Evolutionary conservation across 768 basidiomycete genomes (phyloP), one percentile per base, ranked within the genome.

Genomic region (Pleurotus tuber-regium): DNA sequence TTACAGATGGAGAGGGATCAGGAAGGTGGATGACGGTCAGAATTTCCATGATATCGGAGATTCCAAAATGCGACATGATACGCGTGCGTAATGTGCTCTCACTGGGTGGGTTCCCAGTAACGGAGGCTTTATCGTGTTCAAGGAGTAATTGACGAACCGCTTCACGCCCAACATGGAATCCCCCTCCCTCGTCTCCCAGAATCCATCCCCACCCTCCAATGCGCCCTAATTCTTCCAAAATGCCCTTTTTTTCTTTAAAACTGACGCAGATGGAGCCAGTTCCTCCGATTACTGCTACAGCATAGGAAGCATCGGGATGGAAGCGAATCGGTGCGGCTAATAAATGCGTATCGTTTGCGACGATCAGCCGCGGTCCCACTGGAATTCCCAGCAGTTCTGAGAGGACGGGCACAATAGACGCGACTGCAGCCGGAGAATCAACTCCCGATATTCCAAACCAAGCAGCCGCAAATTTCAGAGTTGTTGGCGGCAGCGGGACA

Each of bases 371-470:
- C 5, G 77, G 73, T 14, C 82, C 81, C 0, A 67, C 56, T 4
- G 86, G 80, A 44, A 92, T 73, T 24, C 68, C 74, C 4, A 90
- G 72, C 14, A 91, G 75, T 2, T 61, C 60, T 2, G 86, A 77
- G 36, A 91, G 68, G 9, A 75, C 67, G 3, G 71, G 67, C 0
- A 80, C 77, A 43, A 92, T 72, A 8, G 73, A 73, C 11, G 73
- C 76, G 50, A 83, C 75, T 12, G 84, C 84, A 11, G 77, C 72
- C 1, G 83, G 77, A 8, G 86, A 87, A 64, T 92, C 92, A 24
- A 89, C 86, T 28, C 91, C 91, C 1, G 91, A 87, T 12, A 89
- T 77, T 25, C 87, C 91, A 60, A 94, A 80, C 88, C 90, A 94
- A 0, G 86, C 91, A 2, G 83, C 78, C 16, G 77, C 76, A 57